Evolutionary conservation across 257 asterid genomes (phyloP), one percentile per base, ranked within the genome.

Genomic region (Mitragyna speciosa): DNA sequence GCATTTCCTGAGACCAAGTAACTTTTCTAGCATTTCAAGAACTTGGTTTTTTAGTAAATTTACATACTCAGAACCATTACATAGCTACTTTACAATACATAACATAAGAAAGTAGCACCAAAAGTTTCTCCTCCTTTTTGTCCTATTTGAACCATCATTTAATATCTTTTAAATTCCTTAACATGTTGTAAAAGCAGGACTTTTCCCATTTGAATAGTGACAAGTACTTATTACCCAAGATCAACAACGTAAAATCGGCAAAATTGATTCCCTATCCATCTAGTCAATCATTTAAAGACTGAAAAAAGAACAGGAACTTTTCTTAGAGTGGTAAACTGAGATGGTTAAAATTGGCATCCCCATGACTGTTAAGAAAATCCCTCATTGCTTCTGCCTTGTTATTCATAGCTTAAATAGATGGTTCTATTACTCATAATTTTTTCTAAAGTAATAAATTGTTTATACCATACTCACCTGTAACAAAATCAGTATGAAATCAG

Each of bases 401-500:
- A 65, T 66, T 51, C 15, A 75, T 54, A 65, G 33, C 76, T 76
- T 51, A 8, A 24, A 65, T 3, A 43, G 56, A 72, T 30, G 45
- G 65, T 49, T 80, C 48, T 70, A 67, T 58, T 51, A 49, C 2
- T 30, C 1, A 28, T 22, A 71, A 64, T 64, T 36, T 76, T 17
- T 31, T 24, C 67, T 74, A 28, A 36, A 24, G 36, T 17, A 45
- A 14, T 6, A 78, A 45, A 47, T 56, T 26, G 59, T 12, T 75
- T 15, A 14, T 69, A 8, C n/a, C 39, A 33, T 36, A 70, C 67
- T 22, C 86, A 90, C 97, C 92, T 92, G 89, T 33, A 89, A 88
- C 83, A 92, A 79, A 76, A 89, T 88, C 83, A 85, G 79, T 65
- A 92, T 89, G 83, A 90, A 92, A 89, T 92, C 97, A 24, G 93